Conservation (phyloP, 148 eudicot genomes). For the Euryodendron excelsum region DNA sequence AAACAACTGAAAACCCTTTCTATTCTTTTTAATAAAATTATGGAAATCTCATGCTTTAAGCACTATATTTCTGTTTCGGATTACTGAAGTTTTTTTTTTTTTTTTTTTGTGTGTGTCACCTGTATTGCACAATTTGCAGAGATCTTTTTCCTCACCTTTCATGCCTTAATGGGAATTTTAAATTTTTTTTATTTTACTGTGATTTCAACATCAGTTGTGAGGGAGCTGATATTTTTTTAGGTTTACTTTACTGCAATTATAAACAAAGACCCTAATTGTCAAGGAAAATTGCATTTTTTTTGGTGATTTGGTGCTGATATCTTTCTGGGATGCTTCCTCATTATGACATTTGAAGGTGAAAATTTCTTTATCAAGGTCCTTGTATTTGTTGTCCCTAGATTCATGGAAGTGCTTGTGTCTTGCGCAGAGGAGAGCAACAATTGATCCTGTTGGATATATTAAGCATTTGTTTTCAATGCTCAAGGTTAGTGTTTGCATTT, state of each 20-base stretch:
- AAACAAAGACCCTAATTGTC: constrained; percentile 6
- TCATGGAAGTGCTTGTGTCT: not conserved
- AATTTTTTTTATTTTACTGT: not conserved
- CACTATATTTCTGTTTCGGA: not conserved
- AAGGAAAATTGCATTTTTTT: not conserved
- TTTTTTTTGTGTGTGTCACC: no score
- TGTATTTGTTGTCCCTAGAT: not conserved
- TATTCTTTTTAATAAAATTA: not conserved
- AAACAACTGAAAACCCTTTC: not conserved
- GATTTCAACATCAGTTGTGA: not conserved
- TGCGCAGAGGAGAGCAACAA: not conserved
- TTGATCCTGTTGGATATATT: not conserved
- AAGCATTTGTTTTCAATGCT: not conserved
- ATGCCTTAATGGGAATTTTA: not conserved
- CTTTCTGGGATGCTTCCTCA: not conserved
- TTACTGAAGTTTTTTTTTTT: not conserved
- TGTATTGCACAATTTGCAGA: not conserved
- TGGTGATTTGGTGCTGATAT: not conserved
- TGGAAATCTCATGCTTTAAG: not conserved
- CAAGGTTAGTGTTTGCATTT: not conserved
- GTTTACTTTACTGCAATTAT: not conserved
- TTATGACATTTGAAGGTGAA: not conserved
- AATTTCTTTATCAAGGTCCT: not conserved
- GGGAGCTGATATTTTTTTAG: not conserved
- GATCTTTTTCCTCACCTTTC: not conserved